Conservation (phyloP, 176 grass and related monocot genomes). For the Aegilops bicornis region DNA sequence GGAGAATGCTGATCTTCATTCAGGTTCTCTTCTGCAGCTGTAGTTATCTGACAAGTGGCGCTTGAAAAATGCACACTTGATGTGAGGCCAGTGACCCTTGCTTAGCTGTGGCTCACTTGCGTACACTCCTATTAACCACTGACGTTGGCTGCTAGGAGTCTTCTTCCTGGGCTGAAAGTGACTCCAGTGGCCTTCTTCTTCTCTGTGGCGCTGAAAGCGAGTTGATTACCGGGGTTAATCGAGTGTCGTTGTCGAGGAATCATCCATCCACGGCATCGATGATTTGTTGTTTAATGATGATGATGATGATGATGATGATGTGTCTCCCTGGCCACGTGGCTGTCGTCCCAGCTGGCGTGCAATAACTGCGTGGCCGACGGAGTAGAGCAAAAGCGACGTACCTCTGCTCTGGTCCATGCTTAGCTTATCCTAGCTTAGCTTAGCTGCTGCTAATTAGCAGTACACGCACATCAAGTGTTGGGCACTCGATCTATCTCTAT, state of each 20-base stretch:
- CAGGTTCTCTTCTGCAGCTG: background rate
- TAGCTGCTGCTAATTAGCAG: background rate
- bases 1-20: background rate
- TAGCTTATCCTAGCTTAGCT: background rate
- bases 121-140: too few relatives aligned
- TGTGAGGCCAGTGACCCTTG: background rate
- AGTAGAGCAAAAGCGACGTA: conserved; percentile 6
- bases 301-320: background rate
- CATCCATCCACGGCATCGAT: background rate
- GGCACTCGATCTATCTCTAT: too few relatives aligned
- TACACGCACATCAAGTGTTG: background rate
- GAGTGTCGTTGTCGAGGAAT: background rate
- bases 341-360: background rate
- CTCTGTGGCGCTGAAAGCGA: background rate
- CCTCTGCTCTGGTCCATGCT: background rate
- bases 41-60: background rate
- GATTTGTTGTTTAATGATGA: conserved; percentile 27
- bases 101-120: conserved; percentile 4
- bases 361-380: conserved; percentile 18
- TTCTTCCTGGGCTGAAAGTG: background rate
- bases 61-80: background rate
- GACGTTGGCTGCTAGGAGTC: too few relatives aligned
- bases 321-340: conserved; percentile 18
- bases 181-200: background rate
- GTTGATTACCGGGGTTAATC: background rate